These are phyloP conservation scores for Scheffersomyces illinoinensis DNA, from an alignment of 1,139 yeast genomes.

Conservation along the genomic window DNA sequence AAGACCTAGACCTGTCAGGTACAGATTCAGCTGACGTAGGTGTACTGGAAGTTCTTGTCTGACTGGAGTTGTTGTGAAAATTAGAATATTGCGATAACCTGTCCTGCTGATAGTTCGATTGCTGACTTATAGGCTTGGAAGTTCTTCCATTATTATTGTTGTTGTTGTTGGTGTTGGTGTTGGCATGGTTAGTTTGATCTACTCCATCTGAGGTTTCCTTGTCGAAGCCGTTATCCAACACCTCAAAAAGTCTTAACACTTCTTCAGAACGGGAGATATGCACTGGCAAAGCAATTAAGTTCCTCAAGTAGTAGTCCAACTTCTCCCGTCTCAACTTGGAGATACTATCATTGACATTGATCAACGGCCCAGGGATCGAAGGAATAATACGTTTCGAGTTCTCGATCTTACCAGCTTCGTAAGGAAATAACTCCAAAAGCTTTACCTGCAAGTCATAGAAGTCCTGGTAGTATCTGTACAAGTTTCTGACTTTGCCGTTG, in stretches of 20 bases:
- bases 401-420: conserved; percentile 88
- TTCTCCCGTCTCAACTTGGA: conserved; percentile 84
- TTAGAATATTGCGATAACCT: conserved; percentile 45
- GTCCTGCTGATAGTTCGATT: conserved; percentile 45
- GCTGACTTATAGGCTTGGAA: conserved; percentile 42
- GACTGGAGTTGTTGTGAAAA: conserved; percentile 16
- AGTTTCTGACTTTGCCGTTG: conserved; percentile 66
- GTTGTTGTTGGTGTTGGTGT: background rate
- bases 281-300: conserved; percentile 70
- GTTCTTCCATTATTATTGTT: conserved; percentile 19
- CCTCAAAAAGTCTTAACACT: conserved; percentile 70
- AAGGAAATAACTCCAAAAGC: conserved; percentile 81
- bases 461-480: conserved; percentile 93
- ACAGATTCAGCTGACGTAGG: conserved; percentile 12
- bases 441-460: conserved; percentile 92
- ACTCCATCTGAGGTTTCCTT: conserved; percentile 31
- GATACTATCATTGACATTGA: conserved; percentile 86
- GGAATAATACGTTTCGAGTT: conserved; percentile 77
- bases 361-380: conserved; percentile 93
- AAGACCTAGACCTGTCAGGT: conserved; percentile 11
- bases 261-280: conserved; percentile 72
- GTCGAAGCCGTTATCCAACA: conserved; percentile 65
- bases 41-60: conserved; percentile 23
- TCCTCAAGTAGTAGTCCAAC: conserved; percentile 78
- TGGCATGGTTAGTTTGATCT: conserved; percentile 3